phyloP scores from a whole-genome alignment of 305 asterid genomes.

The Ajuga reptans region DNA sequence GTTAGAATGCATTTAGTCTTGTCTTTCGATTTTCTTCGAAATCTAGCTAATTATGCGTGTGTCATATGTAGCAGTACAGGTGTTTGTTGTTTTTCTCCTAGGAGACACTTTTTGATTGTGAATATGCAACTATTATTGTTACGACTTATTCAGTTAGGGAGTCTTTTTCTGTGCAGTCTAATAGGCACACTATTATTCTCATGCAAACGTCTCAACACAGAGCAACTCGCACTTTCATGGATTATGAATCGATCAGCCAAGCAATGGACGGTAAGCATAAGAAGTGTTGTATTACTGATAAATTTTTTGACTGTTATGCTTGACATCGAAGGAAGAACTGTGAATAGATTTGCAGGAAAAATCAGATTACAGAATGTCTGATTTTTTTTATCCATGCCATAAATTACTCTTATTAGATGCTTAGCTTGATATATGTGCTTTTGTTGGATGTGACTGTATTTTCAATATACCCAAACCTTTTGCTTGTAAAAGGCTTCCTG shows the following conservation, averaged over 20 bases:
- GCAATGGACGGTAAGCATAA: constrained; percentile 77
- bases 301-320: not conserved
- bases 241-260: constrained; percentile 68
- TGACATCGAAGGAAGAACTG: not conserved
- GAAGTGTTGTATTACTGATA: not conserved
- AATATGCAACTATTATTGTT: not conserved
- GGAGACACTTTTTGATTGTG: not conserved
- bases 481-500: not conserved
- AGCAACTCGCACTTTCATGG: constrained; percentile 92
- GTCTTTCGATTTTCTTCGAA: not conserved
- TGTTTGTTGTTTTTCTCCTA: not conserved
- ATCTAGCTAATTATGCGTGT: not conserved
- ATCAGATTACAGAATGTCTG: not conserved
- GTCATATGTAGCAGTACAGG: not conserved
- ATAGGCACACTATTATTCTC: constrained; percentile 77
- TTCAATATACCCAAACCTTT: not conserved
- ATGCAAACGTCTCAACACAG: constrained; percentile 77
- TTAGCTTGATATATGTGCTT: no score
- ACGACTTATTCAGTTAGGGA: not conserved
- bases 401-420: not conserved
- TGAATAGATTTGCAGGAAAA: not conserved
- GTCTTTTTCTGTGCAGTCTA: constrained; percentile 39
- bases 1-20: not conserved
- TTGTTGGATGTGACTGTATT: not conserved
- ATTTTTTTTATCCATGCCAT: not conserved